Conservation (phyloP, 176 grass and related monocot genomes). For the Carex pumila region DNA sequence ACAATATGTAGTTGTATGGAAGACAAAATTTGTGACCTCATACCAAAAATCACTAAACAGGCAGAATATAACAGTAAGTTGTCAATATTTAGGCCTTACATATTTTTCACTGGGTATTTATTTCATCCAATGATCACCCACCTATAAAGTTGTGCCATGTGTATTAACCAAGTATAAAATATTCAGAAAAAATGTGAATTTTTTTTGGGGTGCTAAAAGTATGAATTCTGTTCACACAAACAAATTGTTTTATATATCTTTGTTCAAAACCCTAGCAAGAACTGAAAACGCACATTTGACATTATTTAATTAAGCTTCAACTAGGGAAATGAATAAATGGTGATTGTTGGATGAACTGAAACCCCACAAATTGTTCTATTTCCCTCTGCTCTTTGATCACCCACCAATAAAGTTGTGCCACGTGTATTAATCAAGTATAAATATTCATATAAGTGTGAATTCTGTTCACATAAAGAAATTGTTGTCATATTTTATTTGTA, state of each 20-base stretch:
- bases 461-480: background rate
- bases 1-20: background rate
- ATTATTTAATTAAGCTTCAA: no score
- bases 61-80: background rate
- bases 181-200: background rate
- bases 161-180: background rate
- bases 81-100: background rate
- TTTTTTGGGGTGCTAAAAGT: no score
- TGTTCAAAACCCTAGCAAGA: background rate
- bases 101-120: background rate
- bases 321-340: no score
- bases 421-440: background rate
- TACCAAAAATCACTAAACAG: background rate
- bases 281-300: background rate
- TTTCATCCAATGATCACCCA: background rate
- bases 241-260: background rate
- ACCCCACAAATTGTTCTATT: no score
- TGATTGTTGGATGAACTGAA: no score
- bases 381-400: background rate
- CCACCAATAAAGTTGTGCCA: no score
- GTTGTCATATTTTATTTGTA: background rate
- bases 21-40: background rate
- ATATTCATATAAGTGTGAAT: background rate
- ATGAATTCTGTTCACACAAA: background rate
- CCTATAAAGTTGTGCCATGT: background rate